Conservation (phyloP, 2,329 filamentous ascomycete genomes). For the Colletotrichum sp. region DNA sequence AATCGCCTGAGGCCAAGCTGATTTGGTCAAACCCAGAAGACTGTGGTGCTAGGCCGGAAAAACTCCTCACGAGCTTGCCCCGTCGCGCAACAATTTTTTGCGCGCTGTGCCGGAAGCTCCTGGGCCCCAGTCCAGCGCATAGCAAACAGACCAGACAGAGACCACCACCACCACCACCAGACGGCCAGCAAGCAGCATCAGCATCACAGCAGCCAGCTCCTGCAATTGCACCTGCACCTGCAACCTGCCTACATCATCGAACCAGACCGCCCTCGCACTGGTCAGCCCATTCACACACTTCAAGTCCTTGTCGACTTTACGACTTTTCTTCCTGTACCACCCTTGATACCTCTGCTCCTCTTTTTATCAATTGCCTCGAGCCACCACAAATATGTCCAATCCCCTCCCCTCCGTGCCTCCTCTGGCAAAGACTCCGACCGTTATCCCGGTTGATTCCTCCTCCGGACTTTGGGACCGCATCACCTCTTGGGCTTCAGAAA, state of each 20-base stretch:
- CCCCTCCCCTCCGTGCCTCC: conserved; percentile 55
- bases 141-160: conserved; percentile 1
- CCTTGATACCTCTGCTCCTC: conserved; percentile 24
- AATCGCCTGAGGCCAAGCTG: conserved; percentile 19
- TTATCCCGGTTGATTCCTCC: conserved; percentile 58
- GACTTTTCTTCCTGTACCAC: neutral
- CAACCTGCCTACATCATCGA: conserved; percentile 35
- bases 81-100: conserved; percentile 24
- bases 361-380: conserved; percentile 24
- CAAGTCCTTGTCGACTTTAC: neutral
- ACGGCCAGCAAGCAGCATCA: neutral
- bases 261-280: neutral
- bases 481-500: conserved; percentile 90
- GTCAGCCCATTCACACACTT: conserved; percentile 11
- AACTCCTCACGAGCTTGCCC: conserved; percentile 18
- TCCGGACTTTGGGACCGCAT: conserved; percentile 87
- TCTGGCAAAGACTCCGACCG: conserved; percentile 40
- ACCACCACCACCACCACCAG: neutral
- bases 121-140: conserved; percentile 5
- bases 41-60: conserved; percentile 11
- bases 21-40: conserved; percentile 9
- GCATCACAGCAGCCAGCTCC: conserved; percentile 9
- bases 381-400: conserved; percentile 42
- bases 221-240: conserved; percentile 27
- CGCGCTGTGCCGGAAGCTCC: conserved; percentile 7